These are phyloP conservation scores for Castanea mollissima DNA, from an alignment of 306 rosid species.

Conservation along the genomic window DNA sequence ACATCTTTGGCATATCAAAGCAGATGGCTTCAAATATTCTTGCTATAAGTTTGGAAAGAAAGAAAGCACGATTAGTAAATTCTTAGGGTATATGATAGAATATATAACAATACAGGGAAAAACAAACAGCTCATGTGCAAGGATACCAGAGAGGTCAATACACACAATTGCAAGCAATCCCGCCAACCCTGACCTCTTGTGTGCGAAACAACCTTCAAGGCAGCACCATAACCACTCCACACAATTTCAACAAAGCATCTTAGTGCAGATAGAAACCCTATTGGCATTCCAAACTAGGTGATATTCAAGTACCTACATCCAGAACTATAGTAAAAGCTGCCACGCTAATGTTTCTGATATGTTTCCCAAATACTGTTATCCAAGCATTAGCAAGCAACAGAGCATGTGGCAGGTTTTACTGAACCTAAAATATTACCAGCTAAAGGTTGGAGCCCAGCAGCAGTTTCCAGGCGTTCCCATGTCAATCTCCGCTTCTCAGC, in stretches of 20 bases:
- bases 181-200: background rate
- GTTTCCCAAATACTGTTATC: constrained; percentile 17
- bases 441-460: constrained; percentile 41
- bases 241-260: constrained; percentile 37
- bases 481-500: constrained; percentile 79
- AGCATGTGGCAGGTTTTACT: constrained; percentile 65
- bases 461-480: constrained; percentile 86
- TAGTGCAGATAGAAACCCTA: constrained; percentile 37
- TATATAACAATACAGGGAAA: constrained; percentile 13
- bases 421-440: constrained; percentile 52
- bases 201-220: constrained; percentile 18
- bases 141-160: constrained; percentile 30
- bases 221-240: constrained; percentile 25
- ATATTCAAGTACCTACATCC: constrained; percentile 31
- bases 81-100: constrained; percentile 18
- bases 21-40: constrained; percentile 19
- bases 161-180: constrained; percentile 27
- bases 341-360: constrained; percentile 1
- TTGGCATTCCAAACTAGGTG: constrained; percentile 22
- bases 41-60: background rate
- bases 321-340: constrained; percentile 14
- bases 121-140: constrained; percentile 27
- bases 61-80: constrained; percentile 9
- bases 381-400: constrained; percentile 68
- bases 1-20: background rate